Base-by-base conservation (phyloP, 2,329 filamentous ascomycete genomes). In the Aspergillus sp. region DNA sequence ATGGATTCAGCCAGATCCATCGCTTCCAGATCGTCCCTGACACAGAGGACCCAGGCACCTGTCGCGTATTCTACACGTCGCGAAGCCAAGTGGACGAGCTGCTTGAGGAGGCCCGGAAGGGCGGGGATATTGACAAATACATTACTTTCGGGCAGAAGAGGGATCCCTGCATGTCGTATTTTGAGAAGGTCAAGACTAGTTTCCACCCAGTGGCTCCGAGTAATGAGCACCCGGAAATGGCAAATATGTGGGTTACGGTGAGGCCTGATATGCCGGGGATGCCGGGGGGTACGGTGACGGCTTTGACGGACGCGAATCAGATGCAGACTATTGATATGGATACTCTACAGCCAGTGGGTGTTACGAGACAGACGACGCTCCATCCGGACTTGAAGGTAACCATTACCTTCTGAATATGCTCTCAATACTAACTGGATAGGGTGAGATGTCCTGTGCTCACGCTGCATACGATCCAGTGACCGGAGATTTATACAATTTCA, bases 401-500 rank as follows among this genome's bases (percentile, higher is more conserved):
- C 3, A 31, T 8, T 8, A 27, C 7, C 9, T 31, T 8, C 27
- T 11, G 8, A 31, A 11, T 31, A 31, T 31, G 23, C 11, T 8
- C 9, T 31, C 27, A 31, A 1, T 12, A 4, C 27, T 31, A 11
- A 31, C 27, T 31, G 27, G 9, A 31, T 31, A 31, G 27, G 90
- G 90, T 0, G 83, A 82, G 0, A 70, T 90, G 15, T 88, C 87
- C 2, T 86, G 83, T 44, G 84, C 90, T 0, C 90, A 95, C 68
- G 84, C 86, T 0, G 84, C 87, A 56, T 80, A 82, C 1, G 90
- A 93, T 68, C 87, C 87, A 0, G 71, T 74, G 0, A 91, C 86
- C 0, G 90, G 90, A 11, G 90, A 93, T 62, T 67, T 89, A 5
- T 92, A 84, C 80, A 93, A 93, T 74, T 93, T 84, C 75, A 93